Evolutionary conservation across 441 rosid species (phyloP).

Genomic region (Geranium incanum): DNA sequence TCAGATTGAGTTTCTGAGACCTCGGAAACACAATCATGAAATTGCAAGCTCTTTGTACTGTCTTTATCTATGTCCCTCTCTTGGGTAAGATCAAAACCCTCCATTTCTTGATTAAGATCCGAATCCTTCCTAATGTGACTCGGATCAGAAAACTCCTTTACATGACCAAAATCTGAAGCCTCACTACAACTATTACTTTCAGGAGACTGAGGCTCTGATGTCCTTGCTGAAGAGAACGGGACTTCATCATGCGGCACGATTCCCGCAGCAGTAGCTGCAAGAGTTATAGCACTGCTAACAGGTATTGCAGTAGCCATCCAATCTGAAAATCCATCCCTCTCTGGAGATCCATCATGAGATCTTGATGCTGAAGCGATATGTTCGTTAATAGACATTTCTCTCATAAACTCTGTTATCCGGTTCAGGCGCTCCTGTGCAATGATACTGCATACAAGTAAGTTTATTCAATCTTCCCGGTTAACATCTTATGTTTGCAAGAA

Average conservation of each 20-base stretch:
- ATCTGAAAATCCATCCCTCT: conserved; percentile 33
- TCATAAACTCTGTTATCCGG: conserved; percentile 71
- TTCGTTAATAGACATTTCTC: conserved; percentile 56
- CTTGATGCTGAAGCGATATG: conserved; percentile 35
- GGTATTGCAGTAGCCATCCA: conserved; percentile 82
- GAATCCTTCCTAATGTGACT: not conserved
- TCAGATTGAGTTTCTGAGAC: conserved; percentile 54
- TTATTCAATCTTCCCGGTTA: conserved; percentile 13
- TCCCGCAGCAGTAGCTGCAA: conserved; percentile 82
- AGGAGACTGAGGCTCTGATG: conserved; percentile 53
- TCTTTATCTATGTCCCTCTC: conserved; percentile 53
- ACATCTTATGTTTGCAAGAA: conserved; percentile 14
- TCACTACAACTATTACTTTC: conserved; percentile 58
- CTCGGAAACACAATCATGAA: conserved; percentile 63
- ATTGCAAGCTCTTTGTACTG: conserved; percentile 36
- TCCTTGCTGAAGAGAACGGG: conserved; percentile 38
- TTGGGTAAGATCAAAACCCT: conserved; percentile 21
- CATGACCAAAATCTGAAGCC: conserved; percentile 52
- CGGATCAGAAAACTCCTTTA: not conserved
- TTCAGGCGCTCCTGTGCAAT: conserved; percentile 94
- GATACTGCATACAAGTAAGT: conserved; percentile 61
- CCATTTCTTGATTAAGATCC: not conserved
- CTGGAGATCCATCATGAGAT: conserved; percentile 30
- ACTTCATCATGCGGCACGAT: conserved; percentile 52
- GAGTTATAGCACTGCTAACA: conserved; percentile 58